These are phyloP conservation scores for Podospora didyma DNA, from an alignment of 495 filamentous ascomycete genomes.

Conservation along the genomic window DNA sequence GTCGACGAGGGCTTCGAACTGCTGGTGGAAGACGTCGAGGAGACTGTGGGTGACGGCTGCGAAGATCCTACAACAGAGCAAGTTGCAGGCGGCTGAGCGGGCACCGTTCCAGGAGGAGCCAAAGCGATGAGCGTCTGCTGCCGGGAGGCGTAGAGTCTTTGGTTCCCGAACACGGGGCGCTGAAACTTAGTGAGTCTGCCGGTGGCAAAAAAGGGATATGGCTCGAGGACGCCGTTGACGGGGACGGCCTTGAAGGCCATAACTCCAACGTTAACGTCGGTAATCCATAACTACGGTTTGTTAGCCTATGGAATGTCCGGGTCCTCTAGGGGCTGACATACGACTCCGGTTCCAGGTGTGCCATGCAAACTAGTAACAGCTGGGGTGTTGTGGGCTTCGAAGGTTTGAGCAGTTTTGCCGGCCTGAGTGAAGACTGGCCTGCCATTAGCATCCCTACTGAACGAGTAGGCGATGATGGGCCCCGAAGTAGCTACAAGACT, in stretches of 20 bases:
- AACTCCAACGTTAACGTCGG: slow-evolving; percentile 37
- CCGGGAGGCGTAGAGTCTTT: slow-evolving; percentile 23
- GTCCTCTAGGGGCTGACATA: not conserved
- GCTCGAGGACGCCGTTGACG: slow-evolving; percentile 24
- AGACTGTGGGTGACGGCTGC: not conserved
- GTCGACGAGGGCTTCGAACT: slow-evolving; percentile 3
- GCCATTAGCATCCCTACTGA: slow-evolving; percentile 23
- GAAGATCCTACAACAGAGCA: not conserved
- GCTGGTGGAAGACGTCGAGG: not conserved
- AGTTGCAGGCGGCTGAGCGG: not conserved
- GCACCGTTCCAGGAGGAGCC: not conserved
- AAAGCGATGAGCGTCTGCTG: slow-evolving; percentile 1
- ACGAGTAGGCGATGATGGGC: slow-evolving; percentile 36
- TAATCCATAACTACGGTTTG: slow-evolving; percentile 27
- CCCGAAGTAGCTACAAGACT: slow-evolving; percentile 15
- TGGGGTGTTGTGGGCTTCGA: slow-evolving; percentile 31
- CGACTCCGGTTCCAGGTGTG: slow-evolving; percentile 34
- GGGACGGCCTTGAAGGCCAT: slow-evolving; percentile 35
- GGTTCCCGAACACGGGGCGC: slow-evolving; percentile 39
- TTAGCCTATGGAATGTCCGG: no score
- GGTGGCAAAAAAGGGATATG: slow-evolving; percentile 26
- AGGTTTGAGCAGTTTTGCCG: slow-evolving; percentile 22
- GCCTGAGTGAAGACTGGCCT: slow-evolving; percentile 18
- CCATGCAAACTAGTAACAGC: slow-evolving; percentile 34
- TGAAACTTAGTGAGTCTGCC: slow-evolving; percentile 38